Evolutionary conservation across 2,329 filamentous ascomycete genomes (phyloP).

Genomic region (Phyllosticta citriasiana): DNA sequence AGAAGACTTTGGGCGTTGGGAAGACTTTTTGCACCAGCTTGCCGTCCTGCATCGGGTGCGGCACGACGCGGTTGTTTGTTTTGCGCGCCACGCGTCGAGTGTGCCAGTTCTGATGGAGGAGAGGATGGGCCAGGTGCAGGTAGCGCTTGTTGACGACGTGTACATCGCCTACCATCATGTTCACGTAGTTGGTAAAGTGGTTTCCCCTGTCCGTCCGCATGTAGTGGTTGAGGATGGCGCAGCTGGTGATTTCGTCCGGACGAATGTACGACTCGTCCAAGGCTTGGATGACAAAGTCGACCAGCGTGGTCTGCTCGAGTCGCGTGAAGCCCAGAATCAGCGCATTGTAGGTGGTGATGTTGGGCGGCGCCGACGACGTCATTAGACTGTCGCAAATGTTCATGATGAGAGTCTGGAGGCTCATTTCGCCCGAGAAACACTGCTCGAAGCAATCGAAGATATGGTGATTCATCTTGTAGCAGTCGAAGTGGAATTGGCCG

Average conservation of each 20-base stretch:
- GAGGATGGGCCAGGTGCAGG: conserved; percentile 31
- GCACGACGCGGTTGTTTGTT: conserved; percentile 1
- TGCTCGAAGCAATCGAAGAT: conserved; percentile 18
- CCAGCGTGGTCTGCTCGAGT: conserved; percentile 18
- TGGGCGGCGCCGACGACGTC: conserved; percentile 50
- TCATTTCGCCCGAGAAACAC: conserved; percentile 1
- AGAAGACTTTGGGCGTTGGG: conserved; percentile 35
- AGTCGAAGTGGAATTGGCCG: conserved; percentile 24
- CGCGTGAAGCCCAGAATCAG: conserved; percentile 54
- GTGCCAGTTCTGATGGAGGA: conserved; percentile 19
- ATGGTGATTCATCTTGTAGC: conserved; percentile 22
- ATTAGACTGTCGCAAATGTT: conserved; percentile 56
- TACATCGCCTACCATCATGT: conserved; percentile 33
- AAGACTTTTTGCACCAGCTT: conserved; percentile 35
- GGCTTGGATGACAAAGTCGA: conserved; percentile 21
- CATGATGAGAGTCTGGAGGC: conserved; percentile 16
- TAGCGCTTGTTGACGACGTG: neutral
- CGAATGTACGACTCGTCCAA: conserved; percentile 31
- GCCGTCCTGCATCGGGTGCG: conserved; percentile 13
- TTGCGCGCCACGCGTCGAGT: neutral
- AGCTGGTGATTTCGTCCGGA: conserved; percentile 36
- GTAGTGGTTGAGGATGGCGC: conserved; percentile 32
- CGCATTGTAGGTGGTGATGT: conserved; percentile 60
- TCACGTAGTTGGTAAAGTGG: conserved; percentile 30
- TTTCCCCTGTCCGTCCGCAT: conserved; percentile 20